Evolutionary conservation across 2,329 filamentous ascomycete genomes (phyloP).

Genomic region (Talaromyces sp.): DNA sequence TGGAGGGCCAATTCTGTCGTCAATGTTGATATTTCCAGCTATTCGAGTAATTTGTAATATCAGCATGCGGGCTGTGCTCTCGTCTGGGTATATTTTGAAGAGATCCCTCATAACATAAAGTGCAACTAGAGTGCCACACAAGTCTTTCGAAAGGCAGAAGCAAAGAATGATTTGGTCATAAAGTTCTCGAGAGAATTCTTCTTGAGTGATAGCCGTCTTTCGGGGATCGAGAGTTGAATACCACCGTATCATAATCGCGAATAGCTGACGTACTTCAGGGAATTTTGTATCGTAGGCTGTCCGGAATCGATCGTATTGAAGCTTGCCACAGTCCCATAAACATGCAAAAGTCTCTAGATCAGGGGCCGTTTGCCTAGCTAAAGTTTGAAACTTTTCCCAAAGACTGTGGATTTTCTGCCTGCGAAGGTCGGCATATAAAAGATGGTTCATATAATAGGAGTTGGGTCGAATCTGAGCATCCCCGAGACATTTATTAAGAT

Average conservation of each 20-base stretch:
- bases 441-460: slow-evolving; percentile 74
- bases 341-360: slow-evolving; percentile 67
- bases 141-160: slow-evolving; percentile 51
- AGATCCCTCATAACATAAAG: slow-evolving; percentile 44
- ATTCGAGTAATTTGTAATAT: slow-evolving; percentile 50
- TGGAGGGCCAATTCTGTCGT: slow-evolving; percentile 22
- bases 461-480: slow-evolving; percentile 64
- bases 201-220: slow-evolving; percentile 27
- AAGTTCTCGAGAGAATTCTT: slow-evolving; percentile 47
- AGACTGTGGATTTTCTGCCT: slow-evolving; percentile 56
- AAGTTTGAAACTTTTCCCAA: slow-evolving; percentile 53
- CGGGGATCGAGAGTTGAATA: slow-evolving; percentile 33
- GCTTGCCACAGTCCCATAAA: slow-evolving; percentile 57
- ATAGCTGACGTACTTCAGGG: slow-evolving; percentile 45
- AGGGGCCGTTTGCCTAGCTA: slow-evolving; percentile 56
- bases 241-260: slow-evolving; percentile 51
- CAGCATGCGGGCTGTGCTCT: slow-evolving; percentile 47
- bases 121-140: slow-evolving; percentile 49
- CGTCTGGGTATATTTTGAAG: slow-evolving; percentile 47
- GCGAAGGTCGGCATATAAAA: slow-evolving; percentile 65
- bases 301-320: slow-evolving; percentile 48
- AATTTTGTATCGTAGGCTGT: slow-evolving; percentile 47
- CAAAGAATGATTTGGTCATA: slow-evolving; percentile 53
- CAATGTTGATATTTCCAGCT: slow-evolving; percentile 21
- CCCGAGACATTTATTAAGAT: slow-evolving; percentile 61